Percentiles rank a stretch among this genome's conserved stretches.
Evolutionary conservation across 352 stramenopile genomes (phyloP).

Genomic region (Pythium brassicae): DNA sequence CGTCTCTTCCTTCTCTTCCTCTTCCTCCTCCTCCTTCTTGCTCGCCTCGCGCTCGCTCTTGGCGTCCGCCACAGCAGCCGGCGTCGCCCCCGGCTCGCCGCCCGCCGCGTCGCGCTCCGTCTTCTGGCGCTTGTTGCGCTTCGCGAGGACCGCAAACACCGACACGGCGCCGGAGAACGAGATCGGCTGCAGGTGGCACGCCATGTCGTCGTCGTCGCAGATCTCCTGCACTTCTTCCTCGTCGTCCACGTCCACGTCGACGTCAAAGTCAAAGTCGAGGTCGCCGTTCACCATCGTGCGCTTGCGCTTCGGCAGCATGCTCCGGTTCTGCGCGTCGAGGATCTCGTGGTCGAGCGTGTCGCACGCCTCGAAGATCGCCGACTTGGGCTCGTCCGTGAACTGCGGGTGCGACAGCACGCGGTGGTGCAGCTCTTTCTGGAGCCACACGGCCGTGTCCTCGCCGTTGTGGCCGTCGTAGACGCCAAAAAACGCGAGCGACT

Average conservation of each 20-base stretch:
- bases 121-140: slow-evolving; percentile 21
- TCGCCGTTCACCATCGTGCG: slow-evolving; percentile 39
- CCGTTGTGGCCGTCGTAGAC: slow-evolving; percentile 90
- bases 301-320: slow-evolving; percentile 61
- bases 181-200: slow-evolving; percentile 63
- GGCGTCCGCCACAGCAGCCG: slow-evolving; percentile 4
- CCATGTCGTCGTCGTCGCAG: slow-evolving; percentile 42
- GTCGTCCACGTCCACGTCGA: slow-evolving; percentile 16
- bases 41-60: slow-evolving; percentile 10
- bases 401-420: slow-evolving; percentile 55
- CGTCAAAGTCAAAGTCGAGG: slow-evolving; percentile 10
- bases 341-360: slow-evolving; percentile 71
- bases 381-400: slow-evolving; percentile 47
- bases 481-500: slow-evolving; percentile 71
- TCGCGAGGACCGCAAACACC: slow-evolving; percentile 59
- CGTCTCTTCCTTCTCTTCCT: not conserved
- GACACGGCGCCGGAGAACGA: slow-evolving; percentile 80
- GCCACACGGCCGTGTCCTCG: slow-evolving; percentile 61
- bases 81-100: not conserved
- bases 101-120: not conserved
- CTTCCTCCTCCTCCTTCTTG: slow-evolving; percentile 1
- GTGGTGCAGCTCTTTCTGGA: slow-evolving; percentile 81
- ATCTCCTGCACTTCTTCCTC: slow-evolving; percentile 29
- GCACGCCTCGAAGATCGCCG: slow-evolving; percentile 53
- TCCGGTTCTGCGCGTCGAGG: slow-evolving; percentile 69